Evolutionary conservation across 1,139 yeast genomes (phyloP).

Genomic region (Pichia cactophila): DNA sequence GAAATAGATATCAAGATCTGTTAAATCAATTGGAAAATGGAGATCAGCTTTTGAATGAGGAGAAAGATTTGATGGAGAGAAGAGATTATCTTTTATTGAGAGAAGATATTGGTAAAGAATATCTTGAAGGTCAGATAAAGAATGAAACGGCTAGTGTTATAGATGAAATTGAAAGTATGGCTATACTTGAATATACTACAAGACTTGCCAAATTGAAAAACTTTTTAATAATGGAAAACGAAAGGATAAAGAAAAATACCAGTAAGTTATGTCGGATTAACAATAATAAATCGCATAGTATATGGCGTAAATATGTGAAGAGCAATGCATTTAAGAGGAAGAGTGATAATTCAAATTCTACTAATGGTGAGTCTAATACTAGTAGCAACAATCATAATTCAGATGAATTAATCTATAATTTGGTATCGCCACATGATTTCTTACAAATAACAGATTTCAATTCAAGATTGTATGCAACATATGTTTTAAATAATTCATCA

Average conservation of each 20-base stretch:
- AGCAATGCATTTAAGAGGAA: background rate
- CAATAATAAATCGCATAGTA: conserved; percentile 7
- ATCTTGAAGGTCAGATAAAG: conserved; percentile 22
- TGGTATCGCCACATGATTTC: conserved; percentile 9
- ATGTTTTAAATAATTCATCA: conserved; percentile 21
- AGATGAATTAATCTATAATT: background rate
- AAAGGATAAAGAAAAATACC: conserved; percentile 6
- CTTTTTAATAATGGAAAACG: conserved; percentile 20
- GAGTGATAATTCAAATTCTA: background rate
- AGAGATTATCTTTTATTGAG: conserved; percentile 28
- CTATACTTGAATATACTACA: conserved; percentile 23
- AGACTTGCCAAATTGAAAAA: conserved; percentile 29
- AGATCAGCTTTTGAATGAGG: conserved; percentile 11
- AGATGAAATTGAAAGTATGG: conserved; percentile 22
- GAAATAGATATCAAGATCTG: conserved; percentile 7
- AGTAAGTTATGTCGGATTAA: conserved; percentile 9
- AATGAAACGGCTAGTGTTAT: conserved; percentile 22
- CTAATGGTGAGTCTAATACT: background rate
- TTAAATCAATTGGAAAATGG: conserved; percentile 5
- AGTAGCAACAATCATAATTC: background rate
- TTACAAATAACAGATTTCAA: conserved; percentile 21
- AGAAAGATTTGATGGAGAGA: conserved; percentile 27
- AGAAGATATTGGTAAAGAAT: conserved; percentile 21
- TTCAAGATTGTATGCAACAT: conserved; percentile 21
- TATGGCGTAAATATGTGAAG: conserved; percentile 12